phyloP scores from a whole-genome alignment of 192 early-diverging fungal species.

The Gorgonomyces haynaldii region DNA sequence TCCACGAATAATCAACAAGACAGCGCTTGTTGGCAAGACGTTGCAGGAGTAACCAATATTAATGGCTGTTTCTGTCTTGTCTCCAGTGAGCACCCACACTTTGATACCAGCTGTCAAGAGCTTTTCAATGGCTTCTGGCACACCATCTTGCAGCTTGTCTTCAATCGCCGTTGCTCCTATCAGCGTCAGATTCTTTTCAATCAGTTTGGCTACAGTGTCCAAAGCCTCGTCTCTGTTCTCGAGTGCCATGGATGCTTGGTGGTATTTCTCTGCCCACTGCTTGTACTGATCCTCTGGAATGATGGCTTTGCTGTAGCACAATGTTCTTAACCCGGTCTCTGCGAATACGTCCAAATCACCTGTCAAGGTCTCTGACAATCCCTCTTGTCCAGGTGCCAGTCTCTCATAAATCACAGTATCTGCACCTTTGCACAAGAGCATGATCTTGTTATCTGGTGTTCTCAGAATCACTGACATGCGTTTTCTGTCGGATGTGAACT shows the following conservation, averaged over 20 bases:
- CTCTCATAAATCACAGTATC: constrained; percentile 87
- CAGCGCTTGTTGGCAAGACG: constrained; percentile 72
- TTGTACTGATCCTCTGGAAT: constrained; percentile 61
- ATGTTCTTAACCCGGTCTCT: constrained; percentile 58
- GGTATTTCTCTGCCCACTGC: constrained; percentile 58
- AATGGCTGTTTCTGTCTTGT: constrained; percentile 96
- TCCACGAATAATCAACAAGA: constrained; percentile 61
- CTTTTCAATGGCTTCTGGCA: constrained; percentile 82
- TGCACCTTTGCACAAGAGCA: constrained; percentile 87
- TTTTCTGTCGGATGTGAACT: constrained; percentile 94
- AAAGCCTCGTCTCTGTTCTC: constrained; percentile 71
- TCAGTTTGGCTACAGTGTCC: constrained; percentile 63
- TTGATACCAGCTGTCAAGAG: constrained; percentile 81
- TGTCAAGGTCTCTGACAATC: constrained; percentile 54
- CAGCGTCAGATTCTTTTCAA: constrained; percentile 68
- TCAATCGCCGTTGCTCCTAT: constrained; percentile 97
- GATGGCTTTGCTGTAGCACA: constrained; percentile 69
- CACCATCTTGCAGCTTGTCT: constrained; percentile 94
- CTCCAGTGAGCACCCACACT: constrained; percentile 91
- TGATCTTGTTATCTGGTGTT: constrained; percentile 51
- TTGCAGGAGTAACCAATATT: constrained; percentile 96
- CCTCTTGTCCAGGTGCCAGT: constrained; percentile 57
- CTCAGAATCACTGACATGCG: constrained; percentile 88
- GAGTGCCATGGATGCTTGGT: constrained; percentile 59
- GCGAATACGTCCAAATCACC: constrained; percentile 80